phyloP scores from a whole-genome alignment of 1,284 basidiomycete species.

The Cryptococcus sp. region DNA sequence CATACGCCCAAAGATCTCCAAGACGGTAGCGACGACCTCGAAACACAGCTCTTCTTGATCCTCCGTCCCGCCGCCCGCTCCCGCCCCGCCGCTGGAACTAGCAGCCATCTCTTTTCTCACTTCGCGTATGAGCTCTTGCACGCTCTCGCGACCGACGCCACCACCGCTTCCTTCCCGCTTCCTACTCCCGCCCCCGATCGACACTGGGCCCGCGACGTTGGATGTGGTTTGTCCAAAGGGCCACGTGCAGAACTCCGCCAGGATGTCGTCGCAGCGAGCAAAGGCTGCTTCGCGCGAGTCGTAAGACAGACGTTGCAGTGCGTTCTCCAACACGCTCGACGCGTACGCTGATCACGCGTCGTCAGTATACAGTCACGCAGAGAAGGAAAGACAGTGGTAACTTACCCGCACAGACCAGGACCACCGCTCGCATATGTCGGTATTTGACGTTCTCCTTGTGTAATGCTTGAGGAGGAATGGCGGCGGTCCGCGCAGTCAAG shows the following conservation, averaged over 20 bases:
- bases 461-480: slow-evolving; percentile 70
- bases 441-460: slow-evolving; percentile 74
- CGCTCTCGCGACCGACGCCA: slow-evolving; percentile 61
- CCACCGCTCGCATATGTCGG: slow-evolving; percentile 75
- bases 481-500: slow-evolving; percentile 79
- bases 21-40: slow-evolving; percentile 83
- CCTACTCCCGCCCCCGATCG: slow-evolving; percentile 44
- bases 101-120: slow-evolving; percentile 71
- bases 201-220: slow-evolving; percentile 37
- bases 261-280: slow-evolving; percentile 83
- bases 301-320: slow-evolving; percentile 79
- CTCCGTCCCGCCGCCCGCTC: slow-evolving; percentile 68
- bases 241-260: slow-evolving; percentile 86
- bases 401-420: slow-evolving; percentile 74
- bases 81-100: slow-evolving; percentile 58
- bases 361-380: not conserved
- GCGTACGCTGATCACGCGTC: slow-evolving; percentile 63
- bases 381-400: not conserved
- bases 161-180: slow-evolving; percentile 49
- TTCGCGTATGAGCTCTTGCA: slow-evolving; percentile 76
- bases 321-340: slow-evolving; percentile 92
- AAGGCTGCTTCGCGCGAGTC: slow-evolving; percentile 90
- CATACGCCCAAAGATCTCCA: slow-evolving; percentile 85
- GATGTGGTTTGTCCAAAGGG: slow-evolving; percentile 67
- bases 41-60: slow-evolving; percentile 75